phyloP scores from a whole-genome alignment of 2,329 filamentous ascomycete genomes.

The Talaromyces islandicus region DNA sequence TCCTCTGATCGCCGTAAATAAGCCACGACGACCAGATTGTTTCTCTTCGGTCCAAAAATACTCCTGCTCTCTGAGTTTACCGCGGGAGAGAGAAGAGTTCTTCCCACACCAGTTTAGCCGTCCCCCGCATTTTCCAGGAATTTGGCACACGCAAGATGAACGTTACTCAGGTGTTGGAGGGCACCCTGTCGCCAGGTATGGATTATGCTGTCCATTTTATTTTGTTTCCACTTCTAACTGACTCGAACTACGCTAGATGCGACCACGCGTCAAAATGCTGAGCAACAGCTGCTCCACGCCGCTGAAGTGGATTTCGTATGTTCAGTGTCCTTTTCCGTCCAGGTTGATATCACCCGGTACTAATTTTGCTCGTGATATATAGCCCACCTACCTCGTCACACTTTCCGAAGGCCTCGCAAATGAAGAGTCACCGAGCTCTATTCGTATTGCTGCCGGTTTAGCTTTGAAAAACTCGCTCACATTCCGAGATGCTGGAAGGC shows the following conservation, averaged over 20 bases:
- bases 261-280: slow-evolving; percentile 79
- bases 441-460: slow-evolving; percentile 90
- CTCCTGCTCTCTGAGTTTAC: background rate
- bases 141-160: slow-evolving; percentile 61
- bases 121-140: slow-evolving; percentile 11
- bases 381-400: slow-evolving; percentile 89
- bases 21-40: background rate
- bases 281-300: slow-evolving; percentile 88
- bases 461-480: slow-evolving; percentile 98
- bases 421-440: slow-evolving; percentile 72
- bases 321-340: slow-evolving; percentile 25
- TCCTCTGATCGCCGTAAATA: slow-evolving; percentile 8
- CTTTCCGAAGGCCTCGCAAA: slow-evolving; percentile 93
- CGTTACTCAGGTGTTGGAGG: slow-evolving; percentile 95
- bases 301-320: slow-evolving; percentile 93
- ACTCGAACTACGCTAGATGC: slow-evolving; percentile 58
- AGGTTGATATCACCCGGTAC: slow-evolving; percentile 4
- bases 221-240: slow-evolving; percentile 20
- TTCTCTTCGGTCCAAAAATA: background rate
- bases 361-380: slow-evolving; percentile 17
- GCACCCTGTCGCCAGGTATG: slow-evolving; percentile 91
- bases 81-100: background rate
- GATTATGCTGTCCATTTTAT: slow-evolving; percentile 21
- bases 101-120: background rate
- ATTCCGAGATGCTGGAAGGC: slow-evolving; percentile 78